These are phyloP conservation scores for Lanmaoa rubissima DNA, from an alignment of 768 basidiomycete species.

Conservation along the genomic window DNA sequence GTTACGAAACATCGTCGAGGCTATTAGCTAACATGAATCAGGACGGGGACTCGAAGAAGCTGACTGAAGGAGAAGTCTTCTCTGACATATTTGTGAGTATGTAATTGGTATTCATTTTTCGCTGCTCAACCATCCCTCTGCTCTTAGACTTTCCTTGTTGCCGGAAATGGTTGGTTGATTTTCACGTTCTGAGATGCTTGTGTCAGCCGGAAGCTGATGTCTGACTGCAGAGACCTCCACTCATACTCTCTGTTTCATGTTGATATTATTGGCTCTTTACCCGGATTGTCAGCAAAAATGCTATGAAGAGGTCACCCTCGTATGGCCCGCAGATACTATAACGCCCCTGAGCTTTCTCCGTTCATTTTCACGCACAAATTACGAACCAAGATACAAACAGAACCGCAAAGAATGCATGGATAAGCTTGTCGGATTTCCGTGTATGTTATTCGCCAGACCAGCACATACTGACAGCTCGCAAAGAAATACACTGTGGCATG, in stretches of 20 bases:
- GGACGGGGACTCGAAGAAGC: conserved; percentile 27
- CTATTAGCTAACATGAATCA: conserved; percentile 46
- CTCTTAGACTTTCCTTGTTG: conserved; percentile 43
- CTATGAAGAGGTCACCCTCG: conserved; percentile 36
- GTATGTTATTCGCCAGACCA: background rate
- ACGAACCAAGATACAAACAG: conserved; percentile 21
- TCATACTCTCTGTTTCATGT: conserved; percentile 42
- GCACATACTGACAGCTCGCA: background rate
- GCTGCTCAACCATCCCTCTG: background rate
- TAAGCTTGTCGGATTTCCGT: conserved; percentile 32
- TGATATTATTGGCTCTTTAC: conserved; percentile 47
- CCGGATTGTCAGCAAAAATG: conserved; percentile 49
- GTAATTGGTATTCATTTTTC: background rate
- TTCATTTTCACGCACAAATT: background rate
- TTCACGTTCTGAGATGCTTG: background rate
- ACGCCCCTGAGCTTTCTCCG: conserved; percentile 27
- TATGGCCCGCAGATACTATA: conserved; percentile 40
- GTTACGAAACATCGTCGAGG: conserved; percentile 45
- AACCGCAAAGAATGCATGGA: conserved; percentile 39
- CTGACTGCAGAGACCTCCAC: conserved; percentile 44
- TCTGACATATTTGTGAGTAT: conserved; percentile 48
- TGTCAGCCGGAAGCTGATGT: conserved; percentile 4
- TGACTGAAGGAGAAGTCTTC: conserved; percentile 46
- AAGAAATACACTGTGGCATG: conserved; percentile 38
- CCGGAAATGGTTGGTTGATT: conserved; percentile 36